Evolutionary conservation across 2,329 filamentous ascomycete species (phyloP), one percentile per base, ranked within the genome.

Genomic region (Xylariaceae sp.): DNA sequence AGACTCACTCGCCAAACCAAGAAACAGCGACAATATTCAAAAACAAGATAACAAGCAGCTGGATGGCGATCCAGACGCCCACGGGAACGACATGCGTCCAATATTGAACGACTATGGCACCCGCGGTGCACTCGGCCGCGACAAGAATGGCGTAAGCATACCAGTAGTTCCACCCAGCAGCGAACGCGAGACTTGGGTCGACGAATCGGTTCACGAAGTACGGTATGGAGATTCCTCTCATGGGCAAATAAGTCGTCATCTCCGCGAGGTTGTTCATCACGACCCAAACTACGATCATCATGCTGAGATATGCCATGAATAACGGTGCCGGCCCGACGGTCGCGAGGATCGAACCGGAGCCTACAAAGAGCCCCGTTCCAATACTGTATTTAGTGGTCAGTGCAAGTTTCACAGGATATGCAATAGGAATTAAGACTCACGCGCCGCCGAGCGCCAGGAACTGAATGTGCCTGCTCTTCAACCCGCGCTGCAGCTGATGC

Each of bases 271-370:
- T 60, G 63, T 80, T 79, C 77, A 80, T 80, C 47, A 80, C 67
- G 47, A 71, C 66, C 72, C 74, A 81, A 22, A 81, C 76, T 10
- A 80, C 61, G 2, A 68, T 22, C 71, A 78, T 78, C 76, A 80
- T 78, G 55, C 70, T 71, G 6, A 79, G 58, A 65, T 89, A 90
- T 19, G 80, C 83, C 66, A 90, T 83, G 63, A 90, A 77, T 14
- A 90, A 69, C 0, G 86, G 83, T 5, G 83, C 85, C 2, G 83
- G 83, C 2, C 83, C 83, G 27, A 77, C 75, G 10, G 70, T 68
- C 32, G 75, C 70, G 45, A 85, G 68, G 45, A 82, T 80, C 50
- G 68, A 68, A 19, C 82, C 82, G 35, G 78, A 81, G 48, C 81
- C 80, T 52, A 86, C 75, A 63, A 85, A 85, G 17, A 85, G 73